Conservation (phyloP, 2,329 filamentous ascomycete species). For the Esteya vermicola region DNA sequence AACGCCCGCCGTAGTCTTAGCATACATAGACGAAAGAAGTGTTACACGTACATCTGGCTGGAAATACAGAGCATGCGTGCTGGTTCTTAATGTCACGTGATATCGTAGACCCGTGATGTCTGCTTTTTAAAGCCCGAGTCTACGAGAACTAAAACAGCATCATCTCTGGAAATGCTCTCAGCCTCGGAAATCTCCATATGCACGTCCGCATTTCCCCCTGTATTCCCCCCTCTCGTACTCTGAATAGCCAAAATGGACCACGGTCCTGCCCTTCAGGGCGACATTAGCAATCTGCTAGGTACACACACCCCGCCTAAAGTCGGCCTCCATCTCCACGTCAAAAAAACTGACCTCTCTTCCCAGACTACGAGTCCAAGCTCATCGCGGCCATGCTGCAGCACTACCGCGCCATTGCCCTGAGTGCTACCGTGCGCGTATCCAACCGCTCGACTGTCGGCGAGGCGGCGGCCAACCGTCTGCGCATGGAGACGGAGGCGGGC, state of each 20-base stretch:
- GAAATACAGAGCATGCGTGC: no score
- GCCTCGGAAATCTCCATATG: no score
- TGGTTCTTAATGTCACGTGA: no score
- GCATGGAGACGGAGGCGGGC: conserved; percentile 23
- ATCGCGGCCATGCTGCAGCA: conserved; percentile 29
- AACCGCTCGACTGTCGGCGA: conserved; percentile 20
- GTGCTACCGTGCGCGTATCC: conserved; percentile 20
- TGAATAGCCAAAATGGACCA: conserved; percentile 4
- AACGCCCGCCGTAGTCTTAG: no score
- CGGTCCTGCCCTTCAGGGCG: not conserved
- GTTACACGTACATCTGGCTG: no score
- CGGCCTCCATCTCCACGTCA: not conserved
- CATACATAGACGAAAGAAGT: no score
- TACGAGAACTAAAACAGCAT: no score
- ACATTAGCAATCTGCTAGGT: conserved; percentile 8
- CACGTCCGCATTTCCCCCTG: no score
- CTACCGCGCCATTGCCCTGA: conserved; percentile 27
- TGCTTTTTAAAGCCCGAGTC: no score
- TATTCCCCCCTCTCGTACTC: not conserved
- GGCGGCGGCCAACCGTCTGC: conserved; percentile 24
- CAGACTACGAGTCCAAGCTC: conserved; percentile 30
- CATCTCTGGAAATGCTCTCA: no score
- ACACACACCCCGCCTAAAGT: not conserved
- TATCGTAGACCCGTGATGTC: no score
- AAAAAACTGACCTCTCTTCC: conserved; percentile 1